These are phyloP conservation scores for Graphium sp. DNA, from an alignment of 2,329 filamentous ascomycete species.

Conservation along the genomic window DNA sequence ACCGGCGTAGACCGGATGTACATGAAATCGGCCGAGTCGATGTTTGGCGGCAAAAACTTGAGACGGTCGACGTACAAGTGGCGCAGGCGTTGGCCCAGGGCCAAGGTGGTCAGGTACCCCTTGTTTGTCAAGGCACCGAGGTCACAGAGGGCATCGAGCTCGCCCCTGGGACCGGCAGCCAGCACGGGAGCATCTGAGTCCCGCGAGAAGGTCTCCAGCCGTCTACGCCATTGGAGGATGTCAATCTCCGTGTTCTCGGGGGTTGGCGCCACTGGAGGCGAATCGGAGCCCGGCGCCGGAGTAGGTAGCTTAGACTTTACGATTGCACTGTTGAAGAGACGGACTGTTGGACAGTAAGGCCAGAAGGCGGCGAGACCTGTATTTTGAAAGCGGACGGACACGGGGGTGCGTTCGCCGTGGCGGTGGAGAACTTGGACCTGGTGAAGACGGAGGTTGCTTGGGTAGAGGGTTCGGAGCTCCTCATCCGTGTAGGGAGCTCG, in stretches of 20 bases:
- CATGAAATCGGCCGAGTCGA: constrained; percentile 35
- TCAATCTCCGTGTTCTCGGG: constrained; percentile 27
- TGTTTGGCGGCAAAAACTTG: constrained; percentile 46
- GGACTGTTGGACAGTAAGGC: constrained; percentile 77
- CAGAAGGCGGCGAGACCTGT: constrained; percentile 53
- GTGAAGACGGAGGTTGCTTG: constrained; percentile 61
- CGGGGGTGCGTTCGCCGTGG: constrained; percentile 69
- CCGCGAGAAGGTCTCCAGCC: constrained; percentile 63
- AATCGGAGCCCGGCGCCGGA: constrained; percentile 15
- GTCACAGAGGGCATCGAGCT: constrained; percentile 70
- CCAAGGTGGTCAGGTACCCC: constrained; percentile 54
- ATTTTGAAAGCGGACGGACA: constrained; percentile 78
- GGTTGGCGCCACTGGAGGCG: constrained; percentile 9
- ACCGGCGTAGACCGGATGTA: constrained; percentile 63
- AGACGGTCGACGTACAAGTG: constrained; percentile 61
- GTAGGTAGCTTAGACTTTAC: constrained; percentile 1
- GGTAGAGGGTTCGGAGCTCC: constrained; percentile 72
- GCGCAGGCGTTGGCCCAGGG: constrained; percentile 51
- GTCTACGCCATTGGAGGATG: constrained; percentile 54
- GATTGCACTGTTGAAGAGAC: constrained; percentile 26
- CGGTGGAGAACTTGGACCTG: constrained; percentile 77
- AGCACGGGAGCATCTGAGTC: constrained; percentile 57
- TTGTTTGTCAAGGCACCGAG: constrained; percentile 60
- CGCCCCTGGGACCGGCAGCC: constrained; percentile 47
- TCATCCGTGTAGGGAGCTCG: constrained; percentile 62